Evolutionary conservation across 2,329 filamentous ascomycete genomes (phyloP), one percentile per base, ranked within the genome.

Genomic region (Diaporthe sp.): DNA sequence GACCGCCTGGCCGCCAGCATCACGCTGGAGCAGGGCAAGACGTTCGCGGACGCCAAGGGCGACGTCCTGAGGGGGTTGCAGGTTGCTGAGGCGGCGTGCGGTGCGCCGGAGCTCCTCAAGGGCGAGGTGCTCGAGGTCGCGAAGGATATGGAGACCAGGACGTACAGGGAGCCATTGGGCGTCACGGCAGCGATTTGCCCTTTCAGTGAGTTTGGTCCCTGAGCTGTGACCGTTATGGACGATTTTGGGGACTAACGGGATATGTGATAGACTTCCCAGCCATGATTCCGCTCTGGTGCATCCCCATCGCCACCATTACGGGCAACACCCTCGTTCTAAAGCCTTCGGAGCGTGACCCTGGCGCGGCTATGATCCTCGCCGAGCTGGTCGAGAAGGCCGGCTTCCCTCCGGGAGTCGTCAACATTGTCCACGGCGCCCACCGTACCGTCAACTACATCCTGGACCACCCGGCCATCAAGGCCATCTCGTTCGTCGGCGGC

Each of bases 231-330:
- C 4, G 39, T 44, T n/a, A 37, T 65, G 42, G 25, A 25, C 3
- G 22, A n/a, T 25, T 12, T 39, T 8, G 34, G 37, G 13, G 17
- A 31, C 74, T 37, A 46, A 73, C 17, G 5, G 44, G 8, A 39
- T 22, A 53, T 44, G 34, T 8, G 44, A 42, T 76, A 94, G 93
- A 97, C 88, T 97, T 97, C 86, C 94, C 94, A 58, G 94, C 94
- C 80, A 97, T 97, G 94, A 97, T 97, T 83, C 95, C 94, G 4
- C 89, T 97, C n/a, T 97, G 94, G 94, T 95, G 91, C 77, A 95
- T 97, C 77, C 95, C 94, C 53, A 94, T 97, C 79, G 94, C 94
- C 62, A 94, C 94, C 58, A 91, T 96, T 39, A 95, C 94, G 25
- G 94, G 94, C 71, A 97, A 97, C 87, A 96, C 94, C 19, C 88